phyloP scores from a whole-genome alignment of 345 rosid species.

The Laguncularia racemosa region DNA sequence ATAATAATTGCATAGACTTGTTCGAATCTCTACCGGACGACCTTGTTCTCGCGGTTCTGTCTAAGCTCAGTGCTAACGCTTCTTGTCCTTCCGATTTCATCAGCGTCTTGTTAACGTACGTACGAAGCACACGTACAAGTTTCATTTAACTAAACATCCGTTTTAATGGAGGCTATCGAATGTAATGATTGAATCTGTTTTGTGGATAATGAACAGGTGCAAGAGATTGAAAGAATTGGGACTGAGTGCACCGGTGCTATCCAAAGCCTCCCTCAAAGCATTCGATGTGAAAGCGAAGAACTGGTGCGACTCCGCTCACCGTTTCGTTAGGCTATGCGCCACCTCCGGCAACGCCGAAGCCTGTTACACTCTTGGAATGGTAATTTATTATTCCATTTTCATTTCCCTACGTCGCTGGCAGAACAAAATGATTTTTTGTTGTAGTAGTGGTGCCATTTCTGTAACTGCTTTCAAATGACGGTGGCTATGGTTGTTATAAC shows the following conservation, averaged over 20 bases:
- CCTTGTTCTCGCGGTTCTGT: constrained; percentile 16
- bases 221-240: constrained; percentile 19
- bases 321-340: constrained; percentile 22
- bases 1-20: not conserved
- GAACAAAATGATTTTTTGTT: no score
- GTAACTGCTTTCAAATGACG: not conserved
- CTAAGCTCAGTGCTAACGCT: constrained; percentile 16
- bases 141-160: not conserved
- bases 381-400: not conserved
- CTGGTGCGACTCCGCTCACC: constrained; percentile 22
- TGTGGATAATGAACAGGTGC: constrained; percentile 14
- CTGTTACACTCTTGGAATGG: constrained; percentile 27
- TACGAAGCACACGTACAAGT: no score
- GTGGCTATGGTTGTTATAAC: not conserved
- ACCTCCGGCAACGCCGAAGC: constrained; percentile 25
- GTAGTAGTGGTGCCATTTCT: not conserved
- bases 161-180: not conserved
- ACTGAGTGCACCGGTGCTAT: constrained; percentile 13
- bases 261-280: constrained; percentile 9
- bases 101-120: constrained; percentile 23
- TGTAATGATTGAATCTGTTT: not conserved
- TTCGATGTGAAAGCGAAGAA: constrained; percentile 17
- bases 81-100: constrained; percentile 16
- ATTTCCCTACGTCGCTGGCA: not conserved
- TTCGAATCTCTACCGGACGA: constrained; percentile 24